Base-by-base conservation (phyloP, 2,329 filamentous ascomycete genomes). In the Diaporthe caulivora region DNA sequence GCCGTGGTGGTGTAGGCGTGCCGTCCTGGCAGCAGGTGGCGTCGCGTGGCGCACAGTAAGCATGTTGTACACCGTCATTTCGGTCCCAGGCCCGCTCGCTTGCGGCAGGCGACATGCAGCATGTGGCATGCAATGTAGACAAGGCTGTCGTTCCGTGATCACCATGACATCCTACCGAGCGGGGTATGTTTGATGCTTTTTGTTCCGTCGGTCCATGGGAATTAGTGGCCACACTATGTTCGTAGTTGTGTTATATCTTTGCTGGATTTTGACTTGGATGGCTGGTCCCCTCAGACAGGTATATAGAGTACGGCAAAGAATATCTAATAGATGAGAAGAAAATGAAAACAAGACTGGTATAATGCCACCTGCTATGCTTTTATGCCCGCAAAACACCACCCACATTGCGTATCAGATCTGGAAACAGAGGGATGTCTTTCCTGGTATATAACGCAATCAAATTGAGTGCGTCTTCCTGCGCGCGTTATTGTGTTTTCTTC, bases 401-500 rank as follows among this genome's bases (percentile, higher is more conserved):
- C 69, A 53, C 29, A 29, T 37, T 70, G 18, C 69, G 53, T 69
- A 34, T 42, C 29, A 73, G 55, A 55, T 31, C 8, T 53, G 62
- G n/a, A 67, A 53, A 26, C 37, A 17, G 31, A 44, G 40, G 17
- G 6, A 34, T 53, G 54, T 40, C 18, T 31, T 21, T 29, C 34
- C 55, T 18, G 40, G 7, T 54, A 47, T 60, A 24, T 40, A n/a
- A 9, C 31, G 34, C 3, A 34, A 24, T 40, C 49, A 10, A 21
- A 26, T n/a, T 21, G 24, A 31, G 15, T 60, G 42, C 47, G 15
- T 26, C 29, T 40, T 13, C 34, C 29, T 24, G 24, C 34, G 10
- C 47, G 44, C 44, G 18, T 72, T 80, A 83, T 75, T 87, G 87
- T 69, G 78, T 81, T 74, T 87, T 77, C 67, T 76, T 77, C 47